A percentile compares a stretch with the other conserved stretches of the same genome.
Evolutionary conservation across 306 rosid species (phyloP).

Genomic region (Cucurbita moschata): DNA sequence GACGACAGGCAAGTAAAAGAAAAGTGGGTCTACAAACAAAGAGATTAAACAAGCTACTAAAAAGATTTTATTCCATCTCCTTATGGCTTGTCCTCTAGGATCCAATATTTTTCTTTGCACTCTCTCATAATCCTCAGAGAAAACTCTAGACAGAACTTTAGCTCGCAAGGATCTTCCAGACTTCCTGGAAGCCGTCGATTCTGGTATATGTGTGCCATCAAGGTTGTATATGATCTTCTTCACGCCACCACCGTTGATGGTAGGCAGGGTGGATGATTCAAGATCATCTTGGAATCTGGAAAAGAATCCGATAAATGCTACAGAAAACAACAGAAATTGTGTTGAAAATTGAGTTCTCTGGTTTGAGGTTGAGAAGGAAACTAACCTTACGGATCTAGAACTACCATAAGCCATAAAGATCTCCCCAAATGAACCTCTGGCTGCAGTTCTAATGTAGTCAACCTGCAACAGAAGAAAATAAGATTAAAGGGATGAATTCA

Average conservation of each 20-base stretch:
- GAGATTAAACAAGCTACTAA: constrained; percentile 28
- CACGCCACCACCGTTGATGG: constrained; percentile 12
- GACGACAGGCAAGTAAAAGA: constrained; percentile 37
- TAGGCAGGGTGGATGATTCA: constrained; percentile 13
- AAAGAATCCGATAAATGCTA: neutral
- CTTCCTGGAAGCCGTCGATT: constrained; percentile 9
- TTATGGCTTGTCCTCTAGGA: constrained; percentile 25
- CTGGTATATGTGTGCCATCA: constrained; percentile 17
- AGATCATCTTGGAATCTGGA: constrained; percentile 28
- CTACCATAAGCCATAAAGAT: constrained; percentile 47
- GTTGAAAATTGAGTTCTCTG: neutral
- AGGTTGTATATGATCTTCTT: constrained; percentile 21
- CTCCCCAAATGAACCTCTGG: constrained; percentile 3
- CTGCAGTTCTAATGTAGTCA: constrained; percentile 11
- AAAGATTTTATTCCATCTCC: constrained; percentile 36
- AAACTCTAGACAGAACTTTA: constrained; percentile 36
- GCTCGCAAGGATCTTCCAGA: constrained; percentile 17
- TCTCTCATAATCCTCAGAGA: constrained; percentile 39
- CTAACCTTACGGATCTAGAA: constrained; percentile 54
- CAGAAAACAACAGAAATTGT: neutral
- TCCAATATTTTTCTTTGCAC: constrained; percentile 29
- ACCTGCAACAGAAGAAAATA: neutral
- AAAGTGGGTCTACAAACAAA: constrained; percentile 40
- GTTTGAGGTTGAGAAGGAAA: constrained; percentile 1
- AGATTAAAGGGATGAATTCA: neutral